These are phyloP conservation scores for Penicillium subrubescens DNA, from an alignment of 495 filamentous ascomycete genomes.

Conservation along the genomic window DNA sequence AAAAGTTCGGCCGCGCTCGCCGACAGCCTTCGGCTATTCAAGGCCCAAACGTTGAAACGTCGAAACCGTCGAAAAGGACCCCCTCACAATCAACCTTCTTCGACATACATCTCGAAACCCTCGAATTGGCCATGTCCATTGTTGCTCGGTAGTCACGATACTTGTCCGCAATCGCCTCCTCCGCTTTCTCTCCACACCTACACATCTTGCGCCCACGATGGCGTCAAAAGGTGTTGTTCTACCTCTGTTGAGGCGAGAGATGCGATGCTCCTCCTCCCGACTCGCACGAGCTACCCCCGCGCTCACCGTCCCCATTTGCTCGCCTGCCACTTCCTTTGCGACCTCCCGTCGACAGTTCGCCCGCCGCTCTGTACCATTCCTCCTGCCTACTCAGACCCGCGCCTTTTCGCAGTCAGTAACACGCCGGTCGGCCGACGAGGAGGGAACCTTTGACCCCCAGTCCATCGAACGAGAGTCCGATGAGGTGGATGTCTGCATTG, in stretches of 20 bases:
- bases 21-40: constrained; percentile 28
- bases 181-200: neutral
- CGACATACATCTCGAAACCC: neutral
- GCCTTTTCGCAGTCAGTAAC: constrained; percentile 53
- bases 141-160: neutral
- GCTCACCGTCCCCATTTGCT: constrained; percentile 25
- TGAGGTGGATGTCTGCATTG: constrained; percentile 93
- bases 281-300: constrained; percentile 33
- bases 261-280: constrained; percentile 34
- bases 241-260: constrained; percentile 49
- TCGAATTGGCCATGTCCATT: constrained; percentile 9
- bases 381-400: constrained; percentile 33
- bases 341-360: constrained; percentile 23
- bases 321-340: constrained; percentile 26
- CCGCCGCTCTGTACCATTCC: constrained; percentile 28
- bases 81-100: constrained; percentile 10
- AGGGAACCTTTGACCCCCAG: constrained; percentile 71
- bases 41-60: constrained; percentile 7
- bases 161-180: neutral
- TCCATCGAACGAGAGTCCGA: constrained; percentile 84
- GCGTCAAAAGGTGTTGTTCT: constrained; percentile 45
- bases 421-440: constrained; percentile 52
- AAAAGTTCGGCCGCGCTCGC: constrained; percentile 12
- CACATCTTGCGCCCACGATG: constrained; percentile 28
- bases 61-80: neutral